Evolutionary conservation across 2,329 filamentous ascomycete species (phyloP), one percentile per base, ranked within the genome.

Genomic region (Penicillium olsonii): DNA sequence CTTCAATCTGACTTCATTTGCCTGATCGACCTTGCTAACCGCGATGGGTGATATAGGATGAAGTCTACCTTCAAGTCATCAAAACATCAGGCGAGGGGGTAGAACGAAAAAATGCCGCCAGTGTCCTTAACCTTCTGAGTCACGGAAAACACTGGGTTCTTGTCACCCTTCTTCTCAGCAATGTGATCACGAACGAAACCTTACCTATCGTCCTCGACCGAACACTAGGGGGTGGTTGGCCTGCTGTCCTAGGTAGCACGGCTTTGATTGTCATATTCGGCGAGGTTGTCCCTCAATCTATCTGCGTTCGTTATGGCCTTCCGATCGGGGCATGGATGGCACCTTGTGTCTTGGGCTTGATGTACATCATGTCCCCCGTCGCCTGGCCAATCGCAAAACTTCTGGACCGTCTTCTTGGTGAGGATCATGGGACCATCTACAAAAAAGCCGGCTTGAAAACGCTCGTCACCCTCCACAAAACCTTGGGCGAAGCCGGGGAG

Each of bases 401-500:
- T 17, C 87, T 99, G 63, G 94, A 99, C 73, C 90, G 84, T 75
- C 81, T 96, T 8, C 84, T 99, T 3, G 94, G 94, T 53, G 88
- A 95, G 72, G 92, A 97, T 65, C 92, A 97, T 68, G 92, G 92
- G 45, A 96, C 92, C 1, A 85, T 92, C 37, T 99, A 99, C 83
- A 97, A 97, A 75, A 99, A 97, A 77, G 92, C 91, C 53, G 94
- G 94, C 0, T 75, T 99, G 61, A 99, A 99, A 78, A 97, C 94
- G 0, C 79, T 99, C 24, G 94, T 99, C 22, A 96, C 91, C 0
- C 79, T 99, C 14, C 94, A 99, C 76, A 91, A 95, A 72, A 95
- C 89, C 6, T 76, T 97, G 11, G 94, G 94, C 22, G 85, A 90
- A 38, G 87, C 88, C 10, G 82, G 82, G 33, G 91, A 99, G 66